Base-by-base conservation (phyloP, 768 basidiomycete genomes). In the Lentinula sp. region DNA sequence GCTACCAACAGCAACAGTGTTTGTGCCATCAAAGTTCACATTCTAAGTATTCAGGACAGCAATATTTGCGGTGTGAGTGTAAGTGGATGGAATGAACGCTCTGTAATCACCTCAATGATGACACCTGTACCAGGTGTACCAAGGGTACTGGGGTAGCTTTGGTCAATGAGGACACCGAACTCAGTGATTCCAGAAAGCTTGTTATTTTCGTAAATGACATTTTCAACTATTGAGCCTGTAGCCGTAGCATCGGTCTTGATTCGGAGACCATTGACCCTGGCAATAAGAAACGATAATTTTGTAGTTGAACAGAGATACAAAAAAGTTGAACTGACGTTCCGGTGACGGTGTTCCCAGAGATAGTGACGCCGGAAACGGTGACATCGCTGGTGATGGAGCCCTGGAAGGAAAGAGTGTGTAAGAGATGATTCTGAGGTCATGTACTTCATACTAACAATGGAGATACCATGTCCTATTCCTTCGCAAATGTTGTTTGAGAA, bases 381-480 rank as follows among this genome's bases (percentile, higher is more conserved):
- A 33, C 46, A 48, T 51, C 58, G 49, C 43, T 46, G 20, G 42
- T 36, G n/a, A 59, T 51, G 12, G 58, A 59, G 33, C 58, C 57
- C 57, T 57, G 16, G 15, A 37, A 41, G 28, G 18, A 53, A n/a
- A 37, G 36, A 18, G 36, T n/a, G 15, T 6, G 6, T 8, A 12
- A 18, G 36, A 42, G 18, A 28, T 35, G 12, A 18, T 13, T n/a
- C 23, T 53, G 36, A 55, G 7, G 10, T 28, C 9, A 18, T 16
- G 15, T 9, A n/a, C 0, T 7, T 37, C 18, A 37, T 16, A 57
- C 57, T 16, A n/a, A 57, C 58, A 28, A 59, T 51, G 18, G 58
- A 59, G 36, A 59, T 59, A 50, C 58, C 58, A 51, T 59, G 58
- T 7, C 58, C 58, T 35, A 55, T 55, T n/a, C 58, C 58, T 39